A percentile compares a stretch with the other conserved stretches of the same genome.
phyloP scores from a whole-genome alignment of 768 basidiomycete genomes.

The Psilocybe subaeruginosa region DNA sequence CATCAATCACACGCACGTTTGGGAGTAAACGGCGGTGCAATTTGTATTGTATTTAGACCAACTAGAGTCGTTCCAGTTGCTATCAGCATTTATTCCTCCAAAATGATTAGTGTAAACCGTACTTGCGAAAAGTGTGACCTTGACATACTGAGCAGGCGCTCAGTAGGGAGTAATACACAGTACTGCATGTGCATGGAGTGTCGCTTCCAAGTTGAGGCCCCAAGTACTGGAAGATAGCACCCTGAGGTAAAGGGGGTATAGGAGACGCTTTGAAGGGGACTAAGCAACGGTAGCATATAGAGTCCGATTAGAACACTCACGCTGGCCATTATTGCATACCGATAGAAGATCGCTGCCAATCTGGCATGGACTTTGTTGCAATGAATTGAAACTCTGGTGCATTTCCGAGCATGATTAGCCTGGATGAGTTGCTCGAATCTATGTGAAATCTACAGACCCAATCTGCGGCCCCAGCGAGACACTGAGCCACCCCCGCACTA shows the following conservation, averaged over 20 bases:
- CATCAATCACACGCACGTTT: neutral
- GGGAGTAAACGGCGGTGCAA: neutral
- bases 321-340: neutral
- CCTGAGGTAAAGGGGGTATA: neutral
- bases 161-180: constrained; percentile 1
- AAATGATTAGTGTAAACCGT: neutral
- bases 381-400: neutral
- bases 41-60: neutral
- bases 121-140: neutral
- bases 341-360: neutral
- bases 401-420: neutral
- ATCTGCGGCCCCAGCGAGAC: neutral
- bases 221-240: neutral
- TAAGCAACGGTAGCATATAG: neutral
- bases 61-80: neutral
- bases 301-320: neutral
- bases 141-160: constrained; percentile 2
- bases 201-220: neutral
- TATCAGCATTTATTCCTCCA: neutral
- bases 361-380: constrained; percentile 1
- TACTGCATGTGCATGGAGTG: neutral
- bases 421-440: too few relatives aligned
- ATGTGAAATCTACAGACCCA: neutral
- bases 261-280: neutral
- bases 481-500: neutral